Conservation (phyloP, 768 basidiomycete genomes). For the Tricholoma saponaceum region DNA sequence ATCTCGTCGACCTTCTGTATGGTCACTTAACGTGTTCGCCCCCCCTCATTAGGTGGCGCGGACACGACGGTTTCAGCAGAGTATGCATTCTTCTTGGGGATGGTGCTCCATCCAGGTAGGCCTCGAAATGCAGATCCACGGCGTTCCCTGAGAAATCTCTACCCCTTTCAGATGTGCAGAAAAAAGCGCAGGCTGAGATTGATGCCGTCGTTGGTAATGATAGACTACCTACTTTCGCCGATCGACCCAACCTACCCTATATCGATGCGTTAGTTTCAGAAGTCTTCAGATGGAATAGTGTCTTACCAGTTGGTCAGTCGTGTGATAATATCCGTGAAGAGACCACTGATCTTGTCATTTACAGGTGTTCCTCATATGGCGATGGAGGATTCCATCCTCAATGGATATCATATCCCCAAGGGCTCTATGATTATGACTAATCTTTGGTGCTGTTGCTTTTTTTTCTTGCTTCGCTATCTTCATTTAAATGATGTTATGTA, state of each 20-base stretch:
- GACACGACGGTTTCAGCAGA: conserved; percentile 46
- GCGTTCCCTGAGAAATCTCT: no score
- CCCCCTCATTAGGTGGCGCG: conserved; percentile 46
- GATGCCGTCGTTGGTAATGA: conserved; percentile 35
- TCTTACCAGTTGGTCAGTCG: conserved; percentile 45
- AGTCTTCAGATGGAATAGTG: conserved; percentile 45
- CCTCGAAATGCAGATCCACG: no score
- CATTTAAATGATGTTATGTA: conserved; percentile 14
- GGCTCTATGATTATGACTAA: conserved; percentile 42
- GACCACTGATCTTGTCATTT: not conserved
- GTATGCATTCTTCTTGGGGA: conserved; percentile 46
- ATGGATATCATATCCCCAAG: conserved; percentile 46
- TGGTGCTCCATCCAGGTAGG: conserved; percentile 36
- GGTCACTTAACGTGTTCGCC: no score
- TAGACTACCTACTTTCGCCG: conserved; percentile 35
- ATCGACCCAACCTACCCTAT: conserved; percentile 46
- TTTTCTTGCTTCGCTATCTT: not conserved
- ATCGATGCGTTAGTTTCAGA: conserved; percentile 42
- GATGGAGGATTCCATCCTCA: conserved; percentile 37
- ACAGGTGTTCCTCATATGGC: conserved; percentile 45
- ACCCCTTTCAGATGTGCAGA: conserved; percentile 50
- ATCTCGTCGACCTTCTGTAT: no score
- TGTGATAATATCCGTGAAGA: no score
- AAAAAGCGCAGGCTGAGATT: conserved; percentile 50
- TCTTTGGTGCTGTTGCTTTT: conserved; percentile 31